phyloP scores from a whole-genome alignment of 1,284 basidiomycete species.

The Rhodofomes roseus region DNA sequence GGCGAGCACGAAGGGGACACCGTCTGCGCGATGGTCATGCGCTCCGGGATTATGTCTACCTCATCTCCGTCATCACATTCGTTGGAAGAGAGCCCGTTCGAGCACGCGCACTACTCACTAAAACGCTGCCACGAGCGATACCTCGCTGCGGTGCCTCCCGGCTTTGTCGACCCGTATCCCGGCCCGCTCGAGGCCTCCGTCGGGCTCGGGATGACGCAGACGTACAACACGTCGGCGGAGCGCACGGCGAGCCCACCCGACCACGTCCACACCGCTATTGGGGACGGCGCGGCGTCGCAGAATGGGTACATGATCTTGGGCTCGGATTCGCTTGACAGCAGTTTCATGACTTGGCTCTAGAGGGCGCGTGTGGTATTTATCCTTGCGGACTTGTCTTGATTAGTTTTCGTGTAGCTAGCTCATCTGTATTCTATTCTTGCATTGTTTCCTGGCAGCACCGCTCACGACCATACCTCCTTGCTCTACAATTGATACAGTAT shows the following conservation, averaged over 20 bases:
- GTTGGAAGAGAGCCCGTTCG: constrained; percentile 20
- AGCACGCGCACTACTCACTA: constrained; percentile 23
- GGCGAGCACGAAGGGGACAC: constrained; percentile 19
- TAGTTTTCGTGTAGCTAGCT: neutral
- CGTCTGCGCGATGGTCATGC: constrained; percentile 21
- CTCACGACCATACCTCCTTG: neutral
- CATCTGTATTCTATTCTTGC: neutral
- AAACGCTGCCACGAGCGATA: constrained; percentile 23
- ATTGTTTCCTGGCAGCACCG: no score
- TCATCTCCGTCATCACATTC: neutral
- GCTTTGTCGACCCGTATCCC: constrained; percentile 10
- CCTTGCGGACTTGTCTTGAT: neutral
- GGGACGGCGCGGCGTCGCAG: neutral
- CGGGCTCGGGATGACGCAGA: constrained; percentile 4
- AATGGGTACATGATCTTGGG: constrained; percentile 15
- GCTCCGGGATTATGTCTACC: constrained; percentile 15
- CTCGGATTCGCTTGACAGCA: constrained; percentile 25
- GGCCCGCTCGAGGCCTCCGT: constrained; percentile 11
- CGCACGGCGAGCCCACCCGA: constrained; percentile 6
- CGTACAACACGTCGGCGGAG: constrained; percentile 15
- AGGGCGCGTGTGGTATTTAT: neutral
- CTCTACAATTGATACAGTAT: neutral
- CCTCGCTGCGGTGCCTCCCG: constrained; percentile 17
- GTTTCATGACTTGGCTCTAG: constrained; percentile 31
- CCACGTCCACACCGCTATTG: neutral